Conservation (phyloP, 108 stramenopile genomes). For the Parmales sp. region DNA sequence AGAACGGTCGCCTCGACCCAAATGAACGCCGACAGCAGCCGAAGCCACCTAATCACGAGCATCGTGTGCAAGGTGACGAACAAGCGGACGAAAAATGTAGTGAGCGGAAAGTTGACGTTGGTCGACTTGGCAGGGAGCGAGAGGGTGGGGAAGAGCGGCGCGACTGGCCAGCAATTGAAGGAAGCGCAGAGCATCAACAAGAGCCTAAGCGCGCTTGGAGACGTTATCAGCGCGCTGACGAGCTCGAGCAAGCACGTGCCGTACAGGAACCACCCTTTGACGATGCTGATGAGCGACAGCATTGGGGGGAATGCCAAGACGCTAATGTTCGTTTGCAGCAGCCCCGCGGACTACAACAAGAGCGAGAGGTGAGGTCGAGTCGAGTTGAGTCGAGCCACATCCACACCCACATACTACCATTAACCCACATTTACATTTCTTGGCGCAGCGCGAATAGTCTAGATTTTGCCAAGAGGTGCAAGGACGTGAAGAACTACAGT, state of each 20-base stretch:
- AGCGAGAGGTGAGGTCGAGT: too few relatives aligned
- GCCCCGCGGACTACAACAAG: slow-evolving; percentile 60
- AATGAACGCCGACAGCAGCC: slow-evolving; percentile 53
- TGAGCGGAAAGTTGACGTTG: slow-evolving; percentile 53
- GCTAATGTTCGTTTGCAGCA: slow-evolving; percentile 61
- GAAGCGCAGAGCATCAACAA: slow-evolving; percentile 66
- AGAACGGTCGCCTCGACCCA: slow-evolving; percentile 51
- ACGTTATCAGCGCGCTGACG: slow-evolving; percentile 59
- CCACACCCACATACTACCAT: slow-evolving; percentile 15
- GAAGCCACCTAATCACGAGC: slow-evolving; percentile 47
- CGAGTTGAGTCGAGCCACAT: too few relatives aligned
- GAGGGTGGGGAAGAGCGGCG: slow-evolving; percentile 55
- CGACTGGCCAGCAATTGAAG: slow-evolving; percentile 40
- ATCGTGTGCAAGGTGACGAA: slow-evolving; percentile 35
- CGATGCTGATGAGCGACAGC: slow-evolving; percentile 55
- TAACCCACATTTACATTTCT: not conserved
- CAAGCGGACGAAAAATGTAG: slow-evolving; percentile 25
- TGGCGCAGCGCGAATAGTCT: slow-evolving; percentile 15
- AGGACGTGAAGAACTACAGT: slow-evolving; percentile 12
- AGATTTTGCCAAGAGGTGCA: slow-evolving; percentile 29
- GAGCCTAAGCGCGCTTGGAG: slow-evolving; percentile 50
- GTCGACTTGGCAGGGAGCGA: slow-evolving; percentile 75
- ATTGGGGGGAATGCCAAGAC: slow-evolving; percentile 63
- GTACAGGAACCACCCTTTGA: slow-evolving; percentile 60
- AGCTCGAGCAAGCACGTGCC: slow-evolving; percentile 46